Conservation (phyloP, 176 grass and related monocot genomes). For the Leersia perrieri region DNA sequence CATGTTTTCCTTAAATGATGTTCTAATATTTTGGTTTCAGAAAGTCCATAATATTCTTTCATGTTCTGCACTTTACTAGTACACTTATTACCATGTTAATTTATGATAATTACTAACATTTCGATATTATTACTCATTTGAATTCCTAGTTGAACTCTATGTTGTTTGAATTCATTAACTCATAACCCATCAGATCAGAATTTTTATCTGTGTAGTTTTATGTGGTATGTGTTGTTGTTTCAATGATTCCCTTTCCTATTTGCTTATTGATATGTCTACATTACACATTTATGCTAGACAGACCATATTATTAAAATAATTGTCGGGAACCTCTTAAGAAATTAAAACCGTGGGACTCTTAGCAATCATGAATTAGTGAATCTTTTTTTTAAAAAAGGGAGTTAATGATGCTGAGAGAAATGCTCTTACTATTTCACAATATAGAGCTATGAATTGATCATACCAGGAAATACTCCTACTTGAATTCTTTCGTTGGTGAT, state of each 20-base stretch:
- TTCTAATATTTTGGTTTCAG: not conserved
- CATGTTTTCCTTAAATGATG: not conserved
- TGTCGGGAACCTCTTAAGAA: not conserved
- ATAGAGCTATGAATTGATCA: too few species aligned
- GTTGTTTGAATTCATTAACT: not conserved
- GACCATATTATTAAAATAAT: not conserved
- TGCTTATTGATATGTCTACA: not conserved
- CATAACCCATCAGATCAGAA: not conserved
- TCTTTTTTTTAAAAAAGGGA: not conserved
- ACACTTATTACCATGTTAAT: not conserved
- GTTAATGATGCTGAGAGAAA: not conserved
- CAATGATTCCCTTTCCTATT: not conserved
- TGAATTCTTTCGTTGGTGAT: not conserved
- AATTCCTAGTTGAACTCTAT: not conserved
- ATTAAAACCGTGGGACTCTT: not conserved
- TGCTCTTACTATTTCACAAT: too few species aligned
- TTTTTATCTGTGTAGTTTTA: not conserved
- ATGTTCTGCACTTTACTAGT: not conserved
- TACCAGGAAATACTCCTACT: not conserved
- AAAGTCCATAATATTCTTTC: not conserved
- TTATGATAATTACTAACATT: not conserved
- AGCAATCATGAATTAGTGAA: slow-evolving; percentile 14
- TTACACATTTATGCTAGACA: not conserved
- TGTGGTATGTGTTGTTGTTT: not conserved
- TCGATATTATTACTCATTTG: not conserved